Evolutionary conservation across 2,329 filamentous ascomycete species (phyloP), one percentile per base, ranked within the genome.

Genomic region (Huntiella omanensis): DNA sequence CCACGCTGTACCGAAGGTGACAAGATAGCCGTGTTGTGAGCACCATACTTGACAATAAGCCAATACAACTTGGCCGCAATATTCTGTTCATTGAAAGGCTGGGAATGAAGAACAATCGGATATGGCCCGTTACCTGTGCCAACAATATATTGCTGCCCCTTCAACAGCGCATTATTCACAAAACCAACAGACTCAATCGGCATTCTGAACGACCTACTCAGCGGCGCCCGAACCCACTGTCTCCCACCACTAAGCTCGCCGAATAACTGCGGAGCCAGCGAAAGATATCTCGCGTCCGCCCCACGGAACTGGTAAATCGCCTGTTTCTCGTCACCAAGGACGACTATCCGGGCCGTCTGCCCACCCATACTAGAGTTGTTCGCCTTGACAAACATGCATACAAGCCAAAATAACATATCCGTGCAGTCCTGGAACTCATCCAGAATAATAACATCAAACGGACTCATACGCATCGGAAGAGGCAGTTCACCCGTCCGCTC

Each of bases 371-470:
- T 48, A 6, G 28, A 43, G 6, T 52, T 50, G 15, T 57, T 54
- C 13, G 55, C 50, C 2, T 35, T 46, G 19, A 59, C 50, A 12
- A 60, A 58, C n/a, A 51, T 49, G 15, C 19, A 50, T 0, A 50
- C 45, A 2, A 59, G 45, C 56, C 53, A 58, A 42, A 56, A 59
- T 2, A 56, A 47, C 17, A 50, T 22, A 5, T 53, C 51, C 1
- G 55, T 57, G 19, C 56, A 60, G 32, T 60, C 57, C 28, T 59
- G 58, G 15, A 60, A 53, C 45, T 60, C 58, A 32, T 60, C 57
- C 7, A 59, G 33, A 4, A 59, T 53, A 28, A 60, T 50, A 3
- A 59, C 54, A n/a, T 60, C 56, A 43, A 55, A 59, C 11, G 54
- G 54, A 8, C 28, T 16, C 6, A n/a, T 50, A 3, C 6, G 42